Evolutionary conservation across 345 rosid species (phyloP).

Genomic region (Limnanthes douglasii): DNA sequence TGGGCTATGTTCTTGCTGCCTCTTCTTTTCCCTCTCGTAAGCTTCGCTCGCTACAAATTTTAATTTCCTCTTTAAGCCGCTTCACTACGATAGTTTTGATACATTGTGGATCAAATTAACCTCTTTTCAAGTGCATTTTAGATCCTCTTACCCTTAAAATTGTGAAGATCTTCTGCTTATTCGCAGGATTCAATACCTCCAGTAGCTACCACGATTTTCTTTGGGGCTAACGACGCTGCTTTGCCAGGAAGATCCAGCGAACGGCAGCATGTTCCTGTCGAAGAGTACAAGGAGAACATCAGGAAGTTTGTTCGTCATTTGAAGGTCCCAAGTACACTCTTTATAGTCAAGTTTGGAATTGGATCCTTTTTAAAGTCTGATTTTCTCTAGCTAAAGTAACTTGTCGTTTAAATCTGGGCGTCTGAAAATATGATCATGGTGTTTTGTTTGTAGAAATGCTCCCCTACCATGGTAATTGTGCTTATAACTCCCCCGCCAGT

Average conservation of each 20-base stretch:
- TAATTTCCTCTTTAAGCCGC: not conserved
- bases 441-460: constrained; percentile 36
- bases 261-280: constrained; percentile 66
- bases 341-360: not conserved
- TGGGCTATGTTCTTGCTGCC: constrained; percentile 84
- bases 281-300: constrained; percentile 63
- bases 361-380: not conserved
- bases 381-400: not conserved
- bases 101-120: not conserved
- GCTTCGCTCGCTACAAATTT: not conserved
- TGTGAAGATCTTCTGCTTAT: constrained; percentile 9
- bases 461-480: constrained; percentile 55
- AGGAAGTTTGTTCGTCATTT: constrained; percentile 57
- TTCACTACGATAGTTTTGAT: not conserved
- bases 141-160: constrained; percentile 1
- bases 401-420: not conserved
- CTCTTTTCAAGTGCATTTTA: not conserved
- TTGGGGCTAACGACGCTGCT: constrained; percentile 97
- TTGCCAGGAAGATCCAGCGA: constrained; percentile 54
- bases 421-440: not conserved
- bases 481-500: constrained; percentile 85
- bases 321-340: constrained; percentile 32
- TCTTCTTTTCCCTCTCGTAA: constrained; percentile 58
- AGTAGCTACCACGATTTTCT: constrained; percentile 62
- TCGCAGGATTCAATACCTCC: constrained; percentile 44